Percentiles rank a stretch among this genome's conserved stretches.
Evolutionary conservation across 345 rosid genomes (phyloP).

Genomic region (Sapria himalayana): DNA sequence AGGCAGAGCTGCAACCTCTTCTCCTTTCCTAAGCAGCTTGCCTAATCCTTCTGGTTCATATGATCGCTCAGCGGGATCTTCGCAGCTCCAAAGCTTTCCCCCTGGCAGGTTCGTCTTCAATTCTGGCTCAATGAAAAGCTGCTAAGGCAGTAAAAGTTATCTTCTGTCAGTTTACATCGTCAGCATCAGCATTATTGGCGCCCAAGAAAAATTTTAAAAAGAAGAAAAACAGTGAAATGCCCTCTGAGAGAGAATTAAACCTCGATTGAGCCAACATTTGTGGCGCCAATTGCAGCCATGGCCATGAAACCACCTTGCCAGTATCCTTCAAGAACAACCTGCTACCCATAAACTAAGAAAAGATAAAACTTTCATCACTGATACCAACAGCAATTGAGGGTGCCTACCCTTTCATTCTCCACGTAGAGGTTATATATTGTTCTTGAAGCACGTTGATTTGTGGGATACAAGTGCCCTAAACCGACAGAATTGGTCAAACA

Average conservation of each 20-base stretch:
- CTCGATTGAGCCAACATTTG: constrained; percentile 90
- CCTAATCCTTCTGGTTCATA: constrained; percentile 71
- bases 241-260: too few species aligned
- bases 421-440: constrained; percentile 75
- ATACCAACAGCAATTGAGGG: too few species aligned
- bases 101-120: constrained; percentile 58
- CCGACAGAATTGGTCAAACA: too few species aligned
- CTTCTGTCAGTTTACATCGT: too few species aligned
- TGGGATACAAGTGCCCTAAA: constrained; percentile 52
- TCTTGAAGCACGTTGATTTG: constrained; percentile 78
- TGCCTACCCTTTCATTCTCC: constrained; percentile 97
- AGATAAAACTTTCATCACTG: too few species aligned
- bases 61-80: constrained; percentile 47
- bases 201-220: too few species aligned
- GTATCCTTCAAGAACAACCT: constrained; percentile 88
- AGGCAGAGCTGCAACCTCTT: constrained; percentile 33
- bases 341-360: constrained; percentile 4
- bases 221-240: too few species aligned
- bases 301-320: constrained; percentile 90
- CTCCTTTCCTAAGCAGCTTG: constrained; percentile 48
- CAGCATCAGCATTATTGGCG: too few species aligned
- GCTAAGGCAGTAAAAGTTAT: constrained; percentile 10
- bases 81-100: constrained; percentile 32
- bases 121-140: constrained; percentile 84
- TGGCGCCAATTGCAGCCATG: constrained; percentile 84